Base-by-base conservation (phyloP, 129 eudicot species). In the Arctium lappa region DNA sequence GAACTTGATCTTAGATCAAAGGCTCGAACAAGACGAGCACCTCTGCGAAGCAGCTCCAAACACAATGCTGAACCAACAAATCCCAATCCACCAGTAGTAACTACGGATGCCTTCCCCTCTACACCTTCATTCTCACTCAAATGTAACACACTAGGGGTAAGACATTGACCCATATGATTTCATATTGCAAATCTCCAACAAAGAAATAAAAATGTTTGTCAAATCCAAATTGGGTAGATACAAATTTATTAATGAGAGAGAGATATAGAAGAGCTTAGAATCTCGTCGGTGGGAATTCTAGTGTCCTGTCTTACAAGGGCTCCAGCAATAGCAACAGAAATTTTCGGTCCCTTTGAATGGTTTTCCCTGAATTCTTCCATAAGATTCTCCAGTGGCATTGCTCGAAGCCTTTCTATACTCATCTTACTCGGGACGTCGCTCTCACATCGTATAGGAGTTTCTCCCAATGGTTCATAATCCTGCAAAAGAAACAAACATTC, bases 61-160 rank as follows among this genome's bases (percentile, higher is more conserved):
- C 94, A 95, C 34, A 95, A 93, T 0, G 93, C 83, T 27, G 99
- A 87, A 5, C 99, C 99, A 1, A 95, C 97, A 63, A 91, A 95
- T 1, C 99, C 99, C 48, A 88, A 77, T 39, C 97, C 99, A 33
- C 99, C 99, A 0, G 97, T 95, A 0, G 97, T 95, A 36, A 95
- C 97, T 62, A 88, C 86, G 77, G 93, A 95, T 27, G 88, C 88
- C 70, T 89, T 92, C 44, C 93, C 90, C 74, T 95, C 99, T 22
- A 93, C 93, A 2, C 99, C 99, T 74, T 95, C 97, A 46, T 93
- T 93, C 88, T 95, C 99, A 83, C 99, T 95, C 88, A 93, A 80
- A 91, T 95, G 97, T 12, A 44, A 44, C 13, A 44, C 12, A 44
- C 42, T 38, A 5, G 50, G 50, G 50, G 50, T 44, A 44, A 44